Percentiles rank a stretch among this genome's conserved stretches.
These are phyloP conservation scores for Paecilomyces sp. DNA, from an alignment of 2,329 filamentous ascomycete genomes.

Conservation along the genomic window DNA sequence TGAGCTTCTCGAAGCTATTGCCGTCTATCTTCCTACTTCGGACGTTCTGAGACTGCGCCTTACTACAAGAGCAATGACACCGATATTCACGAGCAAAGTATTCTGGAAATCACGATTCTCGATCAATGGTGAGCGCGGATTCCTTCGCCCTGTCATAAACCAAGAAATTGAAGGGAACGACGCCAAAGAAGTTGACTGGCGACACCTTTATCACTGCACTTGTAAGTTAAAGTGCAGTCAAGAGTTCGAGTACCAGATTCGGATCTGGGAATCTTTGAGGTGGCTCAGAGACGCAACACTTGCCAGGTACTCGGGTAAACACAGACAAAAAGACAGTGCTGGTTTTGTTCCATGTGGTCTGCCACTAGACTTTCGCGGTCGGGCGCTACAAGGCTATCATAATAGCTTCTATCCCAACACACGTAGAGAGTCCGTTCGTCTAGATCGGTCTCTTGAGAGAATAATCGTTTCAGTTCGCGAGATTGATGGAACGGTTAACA, in stretches of 20 bases:
- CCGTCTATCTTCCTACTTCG: background rate
- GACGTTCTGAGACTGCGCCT: slow-evolving; percentile 4
- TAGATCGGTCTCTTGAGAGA: background rate
- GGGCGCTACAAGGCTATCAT: background rate
- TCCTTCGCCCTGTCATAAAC: background rate
- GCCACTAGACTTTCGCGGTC: background rate
- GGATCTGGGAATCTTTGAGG: background rate
- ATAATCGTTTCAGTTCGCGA: background rate
- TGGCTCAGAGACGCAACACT: background rate
- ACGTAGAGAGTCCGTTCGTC: background rate
- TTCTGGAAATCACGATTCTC: slow-evolving; percentile 9
- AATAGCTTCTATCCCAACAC: background rate
- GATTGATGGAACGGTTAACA: background rate
- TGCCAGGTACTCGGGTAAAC: background rate
- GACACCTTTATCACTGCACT: background rate
- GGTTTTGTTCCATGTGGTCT: background rate
- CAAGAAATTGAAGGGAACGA: background rate
- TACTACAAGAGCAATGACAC: slow-evolving; percentile 4
- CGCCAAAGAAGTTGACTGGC: background rate
- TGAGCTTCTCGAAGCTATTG: slow-evolving; percentile 4
- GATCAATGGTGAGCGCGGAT: slow-evolving; percentile 3
- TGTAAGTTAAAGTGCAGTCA: background rate
- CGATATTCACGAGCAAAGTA: slow-evolving; percentile 2
- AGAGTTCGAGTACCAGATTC: background rate
- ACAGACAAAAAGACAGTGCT: background rate